Percentiles rank a stretch among this genome's conserved stretches.
phyloP scores from a whole-genome alignment of 2,329 filamentous ascomycete species.

The Aspergillus sp. region DNA sequence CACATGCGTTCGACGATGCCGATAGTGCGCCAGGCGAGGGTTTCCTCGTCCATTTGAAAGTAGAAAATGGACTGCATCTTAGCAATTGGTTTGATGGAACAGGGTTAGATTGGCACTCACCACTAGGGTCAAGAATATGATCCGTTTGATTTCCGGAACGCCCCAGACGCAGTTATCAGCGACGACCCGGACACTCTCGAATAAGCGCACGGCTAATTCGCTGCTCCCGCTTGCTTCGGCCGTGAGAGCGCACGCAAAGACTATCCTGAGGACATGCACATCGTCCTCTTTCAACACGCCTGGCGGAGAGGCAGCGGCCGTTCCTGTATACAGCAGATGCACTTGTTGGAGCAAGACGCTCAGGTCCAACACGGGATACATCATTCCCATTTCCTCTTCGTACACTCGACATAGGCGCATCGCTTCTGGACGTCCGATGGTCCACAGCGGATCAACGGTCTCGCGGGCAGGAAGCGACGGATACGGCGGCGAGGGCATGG shows the following conservation, averaged over 20 bases:
- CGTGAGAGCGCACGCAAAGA: conserved; percentile 68
- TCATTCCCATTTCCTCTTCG: conserved; percentile 80
- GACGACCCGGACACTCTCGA: conserved; percentile 64
- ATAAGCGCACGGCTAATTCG: conserved; percentile 62
- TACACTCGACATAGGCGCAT: conserved; percentile 68
- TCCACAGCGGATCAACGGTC: conserved; percentile 63
- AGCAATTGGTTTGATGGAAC: background rate
- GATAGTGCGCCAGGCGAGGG: conserved; percentile 80
- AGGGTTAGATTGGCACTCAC: conserved; percentile 12
- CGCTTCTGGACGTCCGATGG: conserved; percentile 66
- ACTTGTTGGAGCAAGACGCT: conserved; percentile 61
- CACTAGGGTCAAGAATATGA: conserved; percentile 49
- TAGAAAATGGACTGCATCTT: conserved; percentile 58
- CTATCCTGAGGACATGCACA: conserved; percentile 67
- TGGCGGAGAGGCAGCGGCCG: conserved; percentile 20
- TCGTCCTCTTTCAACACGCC: conserved; percentile 46
- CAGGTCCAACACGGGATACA: conserved; percentile 78
- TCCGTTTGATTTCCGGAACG: conserved; percentile 49
- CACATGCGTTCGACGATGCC: conserved; percentile 74
- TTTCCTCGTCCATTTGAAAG: conserved; percentile 78
- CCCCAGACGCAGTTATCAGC: conserved; percentile 57
- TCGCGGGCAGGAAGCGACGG: conserved; percentile 13
- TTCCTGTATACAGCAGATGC: conserved; percentile 43
- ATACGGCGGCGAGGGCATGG: conserved; percentile 22
- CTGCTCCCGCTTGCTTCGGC: conserved; percentile 73